Base-by-base conservation (phyloP, 106 monocot species). In the Platanthera zijinensis region DNA sequence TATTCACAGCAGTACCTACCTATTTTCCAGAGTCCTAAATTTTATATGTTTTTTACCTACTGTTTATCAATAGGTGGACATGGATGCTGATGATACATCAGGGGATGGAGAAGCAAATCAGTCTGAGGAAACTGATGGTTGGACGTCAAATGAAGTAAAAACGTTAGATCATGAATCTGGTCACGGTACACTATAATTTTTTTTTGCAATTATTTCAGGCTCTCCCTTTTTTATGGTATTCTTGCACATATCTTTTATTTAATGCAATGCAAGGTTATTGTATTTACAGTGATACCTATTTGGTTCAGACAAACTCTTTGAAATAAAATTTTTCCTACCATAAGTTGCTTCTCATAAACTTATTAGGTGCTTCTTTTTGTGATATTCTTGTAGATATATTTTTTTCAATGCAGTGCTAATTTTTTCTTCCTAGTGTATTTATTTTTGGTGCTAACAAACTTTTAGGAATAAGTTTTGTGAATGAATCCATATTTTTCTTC, bases 11-110 rank as follows among this genome's bases (percentile, higher is more conserved):
- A 19, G 59, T 21, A 7, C 21, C 19, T 61, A 19, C 48, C n/a
- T n/a, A n/a, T 71, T 48, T 48, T 46, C 5, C 17, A 17, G 15
- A 8, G 47, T 13, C 48, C 70, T 71, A 17, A 46, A 67, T 15
- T 51, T 62, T 10, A 62, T 22, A 10, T 45, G 9, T 78, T 78
- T 69, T 39, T 39, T 39, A 39, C 39, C 57, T 8, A 48, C 28
- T 54, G 46, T 57, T 57, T 51, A 22, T 45, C 49, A 46, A 75
- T 67, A 97, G 96, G 93, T 97, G 13, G 96, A 97, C 51, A 97
- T 97, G 96, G 96, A 97, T 50, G 84, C 76, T 47, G 93, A 91
- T 63, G 96, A 93, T 84, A 50, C 74, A n/a, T 75, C 73, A 49
- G 81, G 45, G 73, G 86, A 80, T 76, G 83, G 73, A 80, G 80